Conservation (phyloP, 345 rosid species). For the Eucalyptus cloeziana region DNA sequence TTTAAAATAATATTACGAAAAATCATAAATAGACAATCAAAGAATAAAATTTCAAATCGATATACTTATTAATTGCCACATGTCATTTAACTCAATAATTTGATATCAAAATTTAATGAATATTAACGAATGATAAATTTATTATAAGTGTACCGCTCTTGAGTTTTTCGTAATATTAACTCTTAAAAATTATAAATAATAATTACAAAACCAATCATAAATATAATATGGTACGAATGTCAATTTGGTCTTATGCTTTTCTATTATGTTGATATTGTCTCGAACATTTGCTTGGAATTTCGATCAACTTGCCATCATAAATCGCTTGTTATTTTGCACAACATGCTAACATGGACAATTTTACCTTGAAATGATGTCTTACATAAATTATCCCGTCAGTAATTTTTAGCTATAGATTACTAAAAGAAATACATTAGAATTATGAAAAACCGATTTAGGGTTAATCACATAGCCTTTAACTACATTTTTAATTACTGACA, state of each 20-base stretch:
- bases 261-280: not conserved
- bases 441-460: not conserved
- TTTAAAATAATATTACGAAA: too few species aligned
- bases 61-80: rapidly evolving
- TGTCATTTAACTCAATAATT: too few species aligned
- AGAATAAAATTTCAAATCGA: too few species aligned
- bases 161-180: too few species aligned
- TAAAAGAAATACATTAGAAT: not conserved
- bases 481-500: not conserved
- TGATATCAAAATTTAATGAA: too few species aligned
- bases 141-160: rapidly evolving
- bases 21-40: rapidly evolving
- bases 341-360: too few species aligned
- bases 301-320: rapidly evolving
- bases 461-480: not conserved
- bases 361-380: too few species aligned
- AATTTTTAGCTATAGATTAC: not conserved
- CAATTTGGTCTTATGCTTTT: not conserved
- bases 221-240: not conserved
- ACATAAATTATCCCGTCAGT: rapidly evolving
- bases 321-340: not conserved
- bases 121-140: too few species aligned
- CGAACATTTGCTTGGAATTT: not conserved
- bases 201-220: not conserved
- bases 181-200: too few species aligned